Evolutionary conservation across 371 early-diverging fungal species (phyloP).

Genomic region (Nematocida minor): DNA sequence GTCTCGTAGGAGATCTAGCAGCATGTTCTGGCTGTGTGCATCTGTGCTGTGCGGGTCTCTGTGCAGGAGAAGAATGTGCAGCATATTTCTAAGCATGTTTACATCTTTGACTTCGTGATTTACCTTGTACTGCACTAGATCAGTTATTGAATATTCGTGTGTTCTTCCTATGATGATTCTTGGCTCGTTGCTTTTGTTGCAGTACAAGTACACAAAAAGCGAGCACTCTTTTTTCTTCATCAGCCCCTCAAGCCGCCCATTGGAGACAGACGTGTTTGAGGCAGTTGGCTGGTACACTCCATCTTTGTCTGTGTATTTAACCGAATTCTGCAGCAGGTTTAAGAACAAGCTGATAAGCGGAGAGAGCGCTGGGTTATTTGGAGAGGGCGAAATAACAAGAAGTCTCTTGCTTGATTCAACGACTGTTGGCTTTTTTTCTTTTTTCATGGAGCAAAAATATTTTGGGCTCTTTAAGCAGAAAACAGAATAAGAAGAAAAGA

Average conservation of each 20-base stretch:
- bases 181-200: background rate
- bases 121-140: conserved; percentile 24
- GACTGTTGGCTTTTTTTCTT: conserved; percentile 9
- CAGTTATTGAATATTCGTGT: conserved; percentile 30
- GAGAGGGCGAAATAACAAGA: background rate
- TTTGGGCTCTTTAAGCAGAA: background rate
- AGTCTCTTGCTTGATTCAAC: conserved; percentile 35
- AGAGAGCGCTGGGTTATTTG: conserved; percentile 5
- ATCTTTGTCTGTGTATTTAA: conserved; percentile 34
- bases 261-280: conserved; percentile 18
- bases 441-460: conserved; percentile 12
- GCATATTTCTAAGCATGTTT: background rate
- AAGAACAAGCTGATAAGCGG: conserved; percentile 18
- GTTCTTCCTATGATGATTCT: conserved; percentile 26
- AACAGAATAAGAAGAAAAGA: too few species aligned
- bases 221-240: conserved; percentile 20
- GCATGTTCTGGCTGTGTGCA: background rate
- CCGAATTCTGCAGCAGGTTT: background rate
- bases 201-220: conserved; percentile 32
- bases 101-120: background rate
- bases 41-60: background rate
- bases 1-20: background rate
- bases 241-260: conserved; percentile 38
- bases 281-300: conserved; percentile 16
- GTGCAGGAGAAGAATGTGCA: background rate